Conservation (phyloP, 2,329 filamentous ascomycete species). For the Bertia moriformis region DNA sequence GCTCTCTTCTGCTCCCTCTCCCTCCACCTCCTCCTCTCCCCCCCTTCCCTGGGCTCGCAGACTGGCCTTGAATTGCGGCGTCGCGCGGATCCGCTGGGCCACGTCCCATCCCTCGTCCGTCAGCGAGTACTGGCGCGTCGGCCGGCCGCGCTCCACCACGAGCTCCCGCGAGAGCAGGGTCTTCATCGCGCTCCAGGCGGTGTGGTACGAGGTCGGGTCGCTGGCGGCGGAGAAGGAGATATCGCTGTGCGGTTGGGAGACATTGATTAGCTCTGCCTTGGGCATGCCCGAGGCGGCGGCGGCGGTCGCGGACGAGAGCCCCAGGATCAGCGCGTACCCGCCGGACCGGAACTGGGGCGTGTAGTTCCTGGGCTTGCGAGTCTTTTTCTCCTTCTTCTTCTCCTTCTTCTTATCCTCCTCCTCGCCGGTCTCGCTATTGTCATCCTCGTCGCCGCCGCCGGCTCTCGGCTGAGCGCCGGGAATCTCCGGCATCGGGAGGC, state of each 20-base stretch:
- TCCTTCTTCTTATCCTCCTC: no score
- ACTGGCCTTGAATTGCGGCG: slow-evolving; percentile 2
- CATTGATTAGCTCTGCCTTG: slow-evolving; percentile 29
- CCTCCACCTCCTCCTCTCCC: no score
- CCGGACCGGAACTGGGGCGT: slow-evolving; percentile 31
- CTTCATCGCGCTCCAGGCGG: slow-evolving; percentile 37
- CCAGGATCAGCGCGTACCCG: slow-evolving; percentile 30
- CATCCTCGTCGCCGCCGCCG: neutral
- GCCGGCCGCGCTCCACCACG: slow-evolving; percentile 30
- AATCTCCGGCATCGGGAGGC: neutral
- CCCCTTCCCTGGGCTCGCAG: no score
- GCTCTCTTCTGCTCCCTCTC: neutral
- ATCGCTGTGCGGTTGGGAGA: slow-evolving; percentile 32
- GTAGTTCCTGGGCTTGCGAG: slow-evolving; percentile 23
- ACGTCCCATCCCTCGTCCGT: slow-evolving; percentile 35
- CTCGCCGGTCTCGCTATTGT: no score
- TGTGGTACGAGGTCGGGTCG: slow-evolving; percentile 30
- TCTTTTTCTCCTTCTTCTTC: neutral
- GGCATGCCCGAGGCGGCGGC: slow-evolving; percentile 24
- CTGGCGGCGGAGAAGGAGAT: slow-evolving; percentile 29
- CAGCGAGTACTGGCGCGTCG: slow-evolving; percentile 28
- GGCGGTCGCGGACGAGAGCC: slow-evolving; percentile 24
- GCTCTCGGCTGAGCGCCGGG: no score
- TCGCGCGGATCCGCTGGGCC: slow-evolving; percentile 22
- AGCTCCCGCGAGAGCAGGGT: slow-evolving; percentile 31